Percentiles rank a stretch among this genome's conserved stretches.
Evolutionary conservation across 1,284 basidiomycete genomes (phyloP).

Genomic region (Trametes sp.): DNA sequence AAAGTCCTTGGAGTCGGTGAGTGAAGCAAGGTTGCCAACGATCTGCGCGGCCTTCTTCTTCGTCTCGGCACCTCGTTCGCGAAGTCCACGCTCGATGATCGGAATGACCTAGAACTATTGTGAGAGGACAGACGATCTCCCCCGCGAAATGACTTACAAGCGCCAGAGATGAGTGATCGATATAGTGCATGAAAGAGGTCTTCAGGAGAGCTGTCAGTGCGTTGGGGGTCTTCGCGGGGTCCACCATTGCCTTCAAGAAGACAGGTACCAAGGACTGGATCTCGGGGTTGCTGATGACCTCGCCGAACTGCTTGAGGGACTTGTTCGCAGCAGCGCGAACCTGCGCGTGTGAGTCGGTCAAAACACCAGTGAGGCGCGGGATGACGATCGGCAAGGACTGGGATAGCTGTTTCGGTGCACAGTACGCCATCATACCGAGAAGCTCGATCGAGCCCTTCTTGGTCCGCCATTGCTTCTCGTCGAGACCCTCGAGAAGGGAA

Average conservation of each 20-base stretch:
- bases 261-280: slow-evolving; percentile 93
- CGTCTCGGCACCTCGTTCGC: slow-evolving; percentile 91
- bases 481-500: slow-evolving; percentile 88
- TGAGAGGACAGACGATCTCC: not conserved
- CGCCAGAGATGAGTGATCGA: slow-evolving; percentile 98
- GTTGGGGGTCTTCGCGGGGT: slow-evolving; percentile 90
- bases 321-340: slow-evolving; percentile 94
- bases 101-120: slow-evolving; percentile 79
- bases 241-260: slow-evolving; percentile 95
- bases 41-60: slow-evolving; percentile 98
- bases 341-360: slow-evolving; percentile 98
- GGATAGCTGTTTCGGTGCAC: slow-evolving; percentile 95
- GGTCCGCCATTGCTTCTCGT: slow-evolving; percentile 99
- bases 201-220: slow-evolving; percentile 88
- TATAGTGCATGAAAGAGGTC: slow-evolving; percentile 98
- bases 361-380: slow-evolving; percentile 91
- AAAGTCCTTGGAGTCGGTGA: slow-evolving; percentile 97
- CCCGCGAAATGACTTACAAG: slow-evolving; percentile 61
- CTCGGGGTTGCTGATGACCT: slow-evolving; percentile 94
- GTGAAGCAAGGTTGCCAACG: slow-evolving; percentile 93
- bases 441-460: slow-evolving; percentile 98
- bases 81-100: slow-evolving; percentile 93
- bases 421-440: slow-evolving; percentile 99
- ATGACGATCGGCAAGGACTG: slow-evolving; percentile 97
- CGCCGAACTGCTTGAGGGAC: slow-evolving; percentile 97